Conservation (phyloP, 768 basidiomycete genomes). For the Russula lepida region DNA sequence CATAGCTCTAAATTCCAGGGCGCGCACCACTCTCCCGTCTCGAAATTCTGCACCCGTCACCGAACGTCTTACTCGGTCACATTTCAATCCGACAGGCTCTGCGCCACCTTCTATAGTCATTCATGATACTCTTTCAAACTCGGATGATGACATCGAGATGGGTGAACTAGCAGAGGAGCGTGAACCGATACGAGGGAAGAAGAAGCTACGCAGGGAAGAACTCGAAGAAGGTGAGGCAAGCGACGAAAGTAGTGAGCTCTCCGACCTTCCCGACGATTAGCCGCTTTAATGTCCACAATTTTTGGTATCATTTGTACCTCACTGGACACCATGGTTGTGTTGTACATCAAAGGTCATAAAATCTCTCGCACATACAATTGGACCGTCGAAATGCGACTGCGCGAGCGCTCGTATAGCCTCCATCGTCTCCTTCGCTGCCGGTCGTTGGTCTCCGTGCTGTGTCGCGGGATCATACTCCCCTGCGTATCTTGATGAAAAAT, state of each 20-base stretch:
- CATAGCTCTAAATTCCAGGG: slow-evolving; percentile 28
- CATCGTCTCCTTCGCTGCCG: slow-evolving; percentile 44
- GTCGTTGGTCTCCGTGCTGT: slow-evolving; percentile 25
- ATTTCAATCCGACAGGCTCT: slow-evolving; percentile 9
- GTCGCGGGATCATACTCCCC: slow-evolving; percentile 50
- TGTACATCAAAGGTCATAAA: slow-evolving; percentile 61
- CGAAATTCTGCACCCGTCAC: slow-evolving; percentile 23
- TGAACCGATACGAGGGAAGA: slow-evolving; percentile 41
- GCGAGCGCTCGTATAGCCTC: slow-evolving; percentile 52
- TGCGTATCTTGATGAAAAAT: slow-evolving; percentile 76
- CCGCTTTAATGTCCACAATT: background rate
- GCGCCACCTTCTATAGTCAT: slow-evolving; percentile 19
- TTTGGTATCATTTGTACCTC: slow-evolving; percentile 7
- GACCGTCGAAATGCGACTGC: slow-evolving; percentile 41
- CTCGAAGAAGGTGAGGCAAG: slow-evolving; percentile 84
- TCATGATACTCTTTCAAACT: slow-evolving; percentile 17
- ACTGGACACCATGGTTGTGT: slow-evolving; percentile 23
- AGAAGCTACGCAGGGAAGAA: slow-evolving; percentile 52
- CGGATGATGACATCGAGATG: slow-evolving; percentile 75
- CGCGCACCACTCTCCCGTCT: slow-evolving; percentile 29
- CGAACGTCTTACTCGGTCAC: background rate
- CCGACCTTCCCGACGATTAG: slow-evolving; percentile 60
- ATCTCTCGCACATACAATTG: slow-evolving; percentile 64
- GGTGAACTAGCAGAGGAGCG: slow-evolving; percentile 79
- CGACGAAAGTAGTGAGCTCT: slow-evolving; percentile 68